Conservation (phyloP, 2,329 filamentous ascomycete species). For the Fusarium keratoplasticum region DNA sequence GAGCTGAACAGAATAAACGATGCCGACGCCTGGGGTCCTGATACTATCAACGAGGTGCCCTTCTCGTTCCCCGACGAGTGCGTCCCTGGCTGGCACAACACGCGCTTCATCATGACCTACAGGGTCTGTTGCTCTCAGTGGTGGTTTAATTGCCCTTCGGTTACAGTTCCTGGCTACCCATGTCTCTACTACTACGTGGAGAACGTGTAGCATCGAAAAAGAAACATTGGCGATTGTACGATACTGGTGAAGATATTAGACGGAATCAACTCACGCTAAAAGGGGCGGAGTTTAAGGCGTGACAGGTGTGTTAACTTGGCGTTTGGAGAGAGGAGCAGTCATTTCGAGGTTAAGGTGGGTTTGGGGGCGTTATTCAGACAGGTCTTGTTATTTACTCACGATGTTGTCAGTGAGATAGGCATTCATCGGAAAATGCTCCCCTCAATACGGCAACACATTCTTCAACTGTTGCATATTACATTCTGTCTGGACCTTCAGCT, state of each 20-base stretch:
- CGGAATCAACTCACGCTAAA: constrained; percentile 22
- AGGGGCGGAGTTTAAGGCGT: neutral
- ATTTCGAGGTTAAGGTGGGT: neutral
- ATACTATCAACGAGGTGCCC: constrained; percentile 35
- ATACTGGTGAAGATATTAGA: constrained; percentile 17
- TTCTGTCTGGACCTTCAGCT: neutral
- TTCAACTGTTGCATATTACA: neutral
- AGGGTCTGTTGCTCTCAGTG: constrained; percentile 32
- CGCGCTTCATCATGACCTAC: constrained; percentile 26
- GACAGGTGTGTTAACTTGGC: neutral
- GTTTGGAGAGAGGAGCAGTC: neutral
- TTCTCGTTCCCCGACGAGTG: constrained; percentile 43
- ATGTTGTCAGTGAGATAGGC: neutral
- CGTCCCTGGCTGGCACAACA: constrained; percentile 43
- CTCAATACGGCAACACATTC: neutral
- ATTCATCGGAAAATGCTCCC: neutral
- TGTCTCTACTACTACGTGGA: constrained; percentile 15
- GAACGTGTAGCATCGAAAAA: neutral
- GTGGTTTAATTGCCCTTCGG: constrained; percentile 32
- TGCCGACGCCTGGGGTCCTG: constrained; percentile 39
- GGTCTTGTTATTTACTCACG: neutral
- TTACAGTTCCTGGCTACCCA: constrained; percentile 24
- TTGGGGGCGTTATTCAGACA: neutral
- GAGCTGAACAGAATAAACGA: constrained; percentile 46
- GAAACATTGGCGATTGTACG: constrained; percentile 9